Percentiles rank a stretch among this genome's conserved stretches.
Evolutionary conservation across 768 basidiomycete species (phyloP).

Genomic region (Boletus reticulatus): DNA sequence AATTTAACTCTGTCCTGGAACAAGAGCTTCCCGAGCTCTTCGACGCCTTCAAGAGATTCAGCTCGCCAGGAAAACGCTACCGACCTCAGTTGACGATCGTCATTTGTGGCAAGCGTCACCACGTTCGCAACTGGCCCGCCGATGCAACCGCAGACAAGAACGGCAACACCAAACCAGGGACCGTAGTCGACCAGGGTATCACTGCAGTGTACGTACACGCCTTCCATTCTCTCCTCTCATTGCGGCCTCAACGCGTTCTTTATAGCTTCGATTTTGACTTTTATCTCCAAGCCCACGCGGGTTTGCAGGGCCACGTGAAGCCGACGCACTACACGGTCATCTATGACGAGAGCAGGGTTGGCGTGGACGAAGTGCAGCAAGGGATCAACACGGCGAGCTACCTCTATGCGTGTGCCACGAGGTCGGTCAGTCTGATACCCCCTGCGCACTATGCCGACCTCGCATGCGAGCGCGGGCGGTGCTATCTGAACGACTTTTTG

Average conservation of each 20-base stretch:
- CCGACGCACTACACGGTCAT: constrained; percentile 79
- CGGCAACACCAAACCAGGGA: constrained; percentile 78
- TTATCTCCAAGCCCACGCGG: constrained; percentile 72
- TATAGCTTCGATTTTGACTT: constrained; percentile 62
- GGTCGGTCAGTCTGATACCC: constrained; percentile 78
- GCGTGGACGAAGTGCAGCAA: constrained; percentile 70
- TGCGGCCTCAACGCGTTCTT: neutral
- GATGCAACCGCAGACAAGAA: constrained; percentile 52
- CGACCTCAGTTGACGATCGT: constrained; percentile 65
- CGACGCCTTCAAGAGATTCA: constrained; percentile 51
- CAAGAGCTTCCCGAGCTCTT: constrained; percentile 63
- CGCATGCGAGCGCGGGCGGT: constrained; percentile 77
- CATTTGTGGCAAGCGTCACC: constrained; percentile 76
- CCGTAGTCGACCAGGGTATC: constrained; percentile 76
- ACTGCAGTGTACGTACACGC: constrained; percentile 54
- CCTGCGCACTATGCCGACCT: constrained; percentile 81
- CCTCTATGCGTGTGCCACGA: constrained; percentile 79
- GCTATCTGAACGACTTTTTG: constrained; percentile 73
- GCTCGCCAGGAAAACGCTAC: constrained; percentile 45
- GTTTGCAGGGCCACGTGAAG: constrained; percentile 67
- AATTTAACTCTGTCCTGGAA: constrained; percentile 60
- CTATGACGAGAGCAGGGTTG: constrained; percentile 72
- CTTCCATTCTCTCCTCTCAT: neutral
- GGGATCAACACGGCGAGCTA: constrained; percentile 70
- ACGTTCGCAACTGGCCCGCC: constrained; percentile 58